Evolutionary conservation across 352 stramenopile species (phyloP), one percentile per base, ranked within the genome.

Genomic region (Pythium utonaiense): DNA sequence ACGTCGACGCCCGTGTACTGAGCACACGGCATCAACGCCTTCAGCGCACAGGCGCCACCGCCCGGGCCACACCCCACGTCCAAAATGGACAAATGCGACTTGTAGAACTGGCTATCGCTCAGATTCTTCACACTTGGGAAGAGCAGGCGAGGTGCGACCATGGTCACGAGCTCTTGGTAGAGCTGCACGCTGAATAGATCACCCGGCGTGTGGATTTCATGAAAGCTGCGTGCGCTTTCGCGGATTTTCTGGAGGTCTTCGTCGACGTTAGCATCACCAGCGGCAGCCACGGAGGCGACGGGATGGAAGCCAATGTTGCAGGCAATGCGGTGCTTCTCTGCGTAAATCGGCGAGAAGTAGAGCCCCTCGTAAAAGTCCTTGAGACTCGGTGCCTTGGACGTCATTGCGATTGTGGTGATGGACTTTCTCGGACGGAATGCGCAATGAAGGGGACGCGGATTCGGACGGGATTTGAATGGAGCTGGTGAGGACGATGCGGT

Each of bases 351-450:
- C 44, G 82, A 89, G 71, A 84, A 73, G 73, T 84, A 91, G 53
- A 91, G 64, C 19, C 82, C 76, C 64, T 91, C 78, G 69, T 91
- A 91, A 69, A 91, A 89, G 53, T 79, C 78, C 42, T 75, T 70
- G 41, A 89, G 70, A 63, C 66, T 86, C 24, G 75, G 62, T 33
- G 34, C 40, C 38, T 57, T 31, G 16, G 55, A 9, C 38, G 41
- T 57, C 48, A 22, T 40, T 1, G 28, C 16, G 40, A 31, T 22
- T n/a, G 40, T 14, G 33, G 6, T 54, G 16, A 6, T 57, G 25
- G 19, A 21, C 36, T 24, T n/a, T 59, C 19, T 14, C 22, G 42
- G 9, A 27, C 9, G 24, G 42, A 50, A 30, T 6, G 28, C 28
- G 28, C 5, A 33, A 9, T 9, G 28, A 33, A 33, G 28, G 5